phyloP scores from a whole-genome alignment of 1,284 basidiomycete species.

The Flammula alnicola region DNA sequence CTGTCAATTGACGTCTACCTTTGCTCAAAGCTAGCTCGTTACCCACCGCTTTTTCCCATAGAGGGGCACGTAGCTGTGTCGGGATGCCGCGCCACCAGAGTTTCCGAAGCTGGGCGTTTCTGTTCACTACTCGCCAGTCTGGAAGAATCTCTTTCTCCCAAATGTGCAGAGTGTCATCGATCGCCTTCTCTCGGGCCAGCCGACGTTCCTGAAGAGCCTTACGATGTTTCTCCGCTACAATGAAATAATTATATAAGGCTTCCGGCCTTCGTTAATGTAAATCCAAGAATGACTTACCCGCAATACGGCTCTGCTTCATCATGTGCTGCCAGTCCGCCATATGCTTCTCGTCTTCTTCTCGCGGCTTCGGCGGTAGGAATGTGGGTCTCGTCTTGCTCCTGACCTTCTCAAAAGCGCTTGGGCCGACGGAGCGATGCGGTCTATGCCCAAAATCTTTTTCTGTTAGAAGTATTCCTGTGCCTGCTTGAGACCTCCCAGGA shows the following conservation, averaged over 20 bases:
- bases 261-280: conserved; percentile 1
- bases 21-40: conserved; percentile 88
- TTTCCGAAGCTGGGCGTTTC: conserved; percentile 65
- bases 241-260: background rate
- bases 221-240: conserved; percentile 68
- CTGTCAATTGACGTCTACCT: conserved; percentile 52
- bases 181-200: conserved; percentile 64
- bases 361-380: conserved; percentile 85
- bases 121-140: conserved; percentile 80
- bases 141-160: conserved; percentile 86
- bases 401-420: conserved; percentile 74
- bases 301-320: conserved; percentile 83
- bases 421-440: conserved; percentile 58
- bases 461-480: conserved; percentile 18
- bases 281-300: conserved; percentile 57
- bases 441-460: conserved; percentile 43
- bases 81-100: conserved; percentile 96
- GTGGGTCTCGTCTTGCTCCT: conserved; percentile 80
- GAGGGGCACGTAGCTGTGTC: conserved; percentile 78
- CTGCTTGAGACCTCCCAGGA: conserved; percentile 20
- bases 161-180: conserved; percentile 69
- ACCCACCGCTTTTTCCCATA: conserved; percentile 91
- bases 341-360: conserved; percentile 83
- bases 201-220: conserved; percentile 69
- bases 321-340: conserved; percentile 89